Percentiles rank a stretch among this genome's conserved stretches.
Conservation (phyloP, 208 protist species). For the Strigomonas oncopelti region DNA sequence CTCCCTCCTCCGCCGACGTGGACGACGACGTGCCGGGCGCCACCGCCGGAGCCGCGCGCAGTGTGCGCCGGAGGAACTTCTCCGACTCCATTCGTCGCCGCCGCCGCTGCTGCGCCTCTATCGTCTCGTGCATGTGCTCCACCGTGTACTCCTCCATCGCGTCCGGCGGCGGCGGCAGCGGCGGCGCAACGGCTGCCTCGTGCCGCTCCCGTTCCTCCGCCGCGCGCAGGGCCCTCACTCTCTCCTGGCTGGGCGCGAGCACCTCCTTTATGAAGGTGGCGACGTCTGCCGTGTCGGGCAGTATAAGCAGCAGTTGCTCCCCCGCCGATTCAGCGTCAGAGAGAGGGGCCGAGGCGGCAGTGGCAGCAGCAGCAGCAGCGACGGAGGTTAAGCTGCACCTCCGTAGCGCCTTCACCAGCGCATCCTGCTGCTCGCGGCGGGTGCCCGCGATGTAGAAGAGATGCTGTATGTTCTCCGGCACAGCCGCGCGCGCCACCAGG, state of each 20-base stretch:
- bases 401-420: slow-evolving; percentile 37
- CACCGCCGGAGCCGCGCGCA: slow-evolving; percentile 10
- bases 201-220: slow-evolving; percentile 43
- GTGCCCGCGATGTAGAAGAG: slow-evolving; percentile 83
- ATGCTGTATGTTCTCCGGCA: slow-evolving; percentile 69
- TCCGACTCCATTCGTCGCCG: slow-evolving; percentile 31
- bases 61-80: slow-evolving; percentile 33
- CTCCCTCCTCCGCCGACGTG: not conserved
- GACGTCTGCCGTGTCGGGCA: slow-evolving; percentile 54
- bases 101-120: slow-evolving; percentile 26
- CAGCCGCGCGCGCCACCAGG: slow-evolving; percentile 47
- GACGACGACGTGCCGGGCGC: not conserved
- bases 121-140: slow-evolving; percentile 37
- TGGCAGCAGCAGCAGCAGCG: no score
- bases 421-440: slow-evolving; percentile 64
- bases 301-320: slow-evolving; percentile 44
- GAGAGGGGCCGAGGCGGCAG: slow-evolving; percentile 1
- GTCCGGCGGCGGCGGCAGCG: no score
- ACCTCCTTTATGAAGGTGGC: slow-evolving; percentile 46
- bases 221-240: not conserved
- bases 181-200: slow-evolving; percentile 17
- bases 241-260: slow-evolving; percentile 45
- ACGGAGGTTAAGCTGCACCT: slow-evolving; percentile 31
- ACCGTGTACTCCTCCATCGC: slow-evolving; percentile 28
- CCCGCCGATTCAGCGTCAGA: not conserved